Base-by-base conservation (phyloP, 2,329 filamentous ascomycete genomes). In the Stachybotrys chartarum region DNA sequence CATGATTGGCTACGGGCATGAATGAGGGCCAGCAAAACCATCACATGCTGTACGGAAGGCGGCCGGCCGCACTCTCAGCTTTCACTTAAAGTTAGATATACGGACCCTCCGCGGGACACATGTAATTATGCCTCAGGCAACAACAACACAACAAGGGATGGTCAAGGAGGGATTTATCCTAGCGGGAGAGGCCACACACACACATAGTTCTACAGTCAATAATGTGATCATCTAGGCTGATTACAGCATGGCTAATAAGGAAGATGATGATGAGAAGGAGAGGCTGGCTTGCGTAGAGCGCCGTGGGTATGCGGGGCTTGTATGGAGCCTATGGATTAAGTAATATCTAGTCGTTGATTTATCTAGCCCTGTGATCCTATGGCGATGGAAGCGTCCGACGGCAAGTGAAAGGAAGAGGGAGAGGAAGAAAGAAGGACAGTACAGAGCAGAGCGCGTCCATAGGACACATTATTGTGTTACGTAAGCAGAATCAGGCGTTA, bases 341-440 rank as follows among this genome's bases (percentile, higher is more conserved):
- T 55, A 54, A 57, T 64, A 42, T 64, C 56, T 17, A 51, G 53
- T 12, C 55, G 42, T 56, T 66, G 58, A 64, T 30, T 57, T 55
- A 55, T 64, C 54, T n/a, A 65, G 57, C 39, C 39, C 39, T 16
- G 16, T 44, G 39, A 44, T 44, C 39, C 39, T 16, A 8, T 44
- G 39, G 39, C 39, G 39, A 44, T 8, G 39, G 39, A 44, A 44
- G 39, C 39, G 39, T 44, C n/a, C n/a, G n/a, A n/a, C n/a, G 16
- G 8, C 39, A 44, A 44, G 16, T 44, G 39, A 44, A 44, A n/a
- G n/a, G n/a, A n/a, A n/a, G n/a, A n/a, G n/a, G n/a, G n/a, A n/a
- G n/a, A 44, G 16, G 39, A 44, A 44, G 16, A 44, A 44, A 44
- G 16, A 10, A 16, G 39, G 39, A 44, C 39, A 16, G 39, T 16